Evolutionary conservation across 352 stramenopile genomes (phyloP).

Genomic region (Pythium phragmiticola): DNA sequence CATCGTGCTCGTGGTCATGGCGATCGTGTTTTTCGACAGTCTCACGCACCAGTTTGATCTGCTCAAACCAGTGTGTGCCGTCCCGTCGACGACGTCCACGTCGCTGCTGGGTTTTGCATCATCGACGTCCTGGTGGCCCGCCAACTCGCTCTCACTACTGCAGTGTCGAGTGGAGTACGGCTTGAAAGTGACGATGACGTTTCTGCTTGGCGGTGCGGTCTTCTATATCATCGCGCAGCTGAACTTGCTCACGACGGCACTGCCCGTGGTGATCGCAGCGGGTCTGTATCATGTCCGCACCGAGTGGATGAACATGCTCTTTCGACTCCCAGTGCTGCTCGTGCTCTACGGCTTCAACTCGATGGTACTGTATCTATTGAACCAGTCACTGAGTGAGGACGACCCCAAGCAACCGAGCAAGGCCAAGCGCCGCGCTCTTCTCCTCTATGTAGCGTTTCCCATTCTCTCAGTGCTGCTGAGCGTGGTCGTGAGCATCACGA

Average conservation of each 20-base stretch:
- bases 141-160: conserved; percentile 58
- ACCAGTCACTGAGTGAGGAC: conserved; percentile 28
- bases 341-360: conserved; percentile 79
- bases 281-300: conserved; percentile 64
- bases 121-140: conserved; percentile 48
- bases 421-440: conserved; percentile 38
- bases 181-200: conserved; percentile 53
- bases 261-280: conserved; percentile 43
- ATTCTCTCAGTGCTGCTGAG: conserved; percentile 59
- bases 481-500: conserved; percentile 55
- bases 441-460: conserved; percentile 65
- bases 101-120: conserved; percentile 31
- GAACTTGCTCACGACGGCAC: conserved; percentile 54
- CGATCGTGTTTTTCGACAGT: conserved; percentile 75
- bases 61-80: conserved; percentile 50
- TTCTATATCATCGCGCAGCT: conserved; percentile 69
- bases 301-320: conserved; percentile 84
- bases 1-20: conserved; percentile 71
- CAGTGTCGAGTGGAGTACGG: conserved; percentile 71
- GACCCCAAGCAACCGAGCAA: conserved; percentile 18
- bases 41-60: conserved; percentile 52
- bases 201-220: conserved; percentile 39
- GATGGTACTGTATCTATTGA: conserved; percentile 51
- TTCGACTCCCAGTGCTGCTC: conserved; percentile 59
- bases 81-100: conserved; percentile 12